Conservation (phyloP, 2,329 filamentous ascomycete species). For the Colletotrichum filicis region DNA sequence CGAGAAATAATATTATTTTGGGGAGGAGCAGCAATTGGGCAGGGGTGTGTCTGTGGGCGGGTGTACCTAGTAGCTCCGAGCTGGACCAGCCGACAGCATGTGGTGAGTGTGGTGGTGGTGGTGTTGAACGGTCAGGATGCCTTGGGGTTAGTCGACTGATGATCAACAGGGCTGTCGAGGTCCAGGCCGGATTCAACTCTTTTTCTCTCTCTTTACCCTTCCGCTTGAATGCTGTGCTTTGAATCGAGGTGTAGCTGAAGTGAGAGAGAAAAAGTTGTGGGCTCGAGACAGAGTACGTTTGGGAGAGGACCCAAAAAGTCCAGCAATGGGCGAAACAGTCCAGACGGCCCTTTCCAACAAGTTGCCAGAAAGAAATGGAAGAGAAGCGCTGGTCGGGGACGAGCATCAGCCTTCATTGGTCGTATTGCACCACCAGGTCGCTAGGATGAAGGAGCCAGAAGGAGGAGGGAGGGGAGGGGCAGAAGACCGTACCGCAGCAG, state of each 20-base stretch:
- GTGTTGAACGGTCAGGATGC: constrained; percentile 28
- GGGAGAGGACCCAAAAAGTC: constrained; percentile 21
- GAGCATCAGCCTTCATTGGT: constrained; percentile 28
- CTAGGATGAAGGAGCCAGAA: constrained; percentile 31
- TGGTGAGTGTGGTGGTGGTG: constrained; percentile 23
- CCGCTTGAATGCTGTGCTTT: constrained; percentile 11
- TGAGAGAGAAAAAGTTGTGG: constrained; percentile 31
- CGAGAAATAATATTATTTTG: constrained; percentile 39
- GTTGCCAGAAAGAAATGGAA: constrained; percentile 14
- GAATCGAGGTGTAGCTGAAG: constrained; percentile 13
- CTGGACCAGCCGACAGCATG: constrained; percentile 33
- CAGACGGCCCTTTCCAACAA: constrained; percentile 29
- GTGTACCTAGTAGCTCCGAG: constrained; percentile 35
- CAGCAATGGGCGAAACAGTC: constrained; percentile 30
- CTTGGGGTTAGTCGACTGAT: constrained; percentile 29
- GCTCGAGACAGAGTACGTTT: constrained; percentile 30
- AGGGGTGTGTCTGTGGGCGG: constrained; percentile 37
- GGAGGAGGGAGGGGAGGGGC: constrained; percentile 29
- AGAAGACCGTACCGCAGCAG: neutral
- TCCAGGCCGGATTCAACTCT: constrained; percentile 30
- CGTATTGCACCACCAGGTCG: constrained; percentile 11
- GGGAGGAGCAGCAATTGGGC: constrained; percentile 37
- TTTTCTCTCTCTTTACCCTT: neutral
- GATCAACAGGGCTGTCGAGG: constrained; percentile 30
- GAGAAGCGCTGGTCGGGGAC: constrained; percentile 33